Evolutionary conservation across 164 flowering plant species (phyloP), one percentile per base, ranked within the genome.

Genomic region (Annona cherimola): DNA sequence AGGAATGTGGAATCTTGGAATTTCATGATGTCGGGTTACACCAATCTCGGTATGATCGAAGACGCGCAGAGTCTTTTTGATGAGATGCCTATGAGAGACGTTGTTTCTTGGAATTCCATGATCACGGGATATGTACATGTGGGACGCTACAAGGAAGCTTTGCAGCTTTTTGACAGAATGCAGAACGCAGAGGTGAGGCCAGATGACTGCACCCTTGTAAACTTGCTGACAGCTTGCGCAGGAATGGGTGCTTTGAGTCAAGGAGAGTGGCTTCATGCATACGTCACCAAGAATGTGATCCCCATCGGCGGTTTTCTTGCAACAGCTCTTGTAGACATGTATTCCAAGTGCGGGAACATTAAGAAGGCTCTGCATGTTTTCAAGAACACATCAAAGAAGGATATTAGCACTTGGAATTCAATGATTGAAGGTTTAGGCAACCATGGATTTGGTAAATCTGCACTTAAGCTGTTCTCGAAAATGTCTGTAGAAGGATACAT

Each of bases 381-480:
- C 67, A 71, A 14, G 46, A 69, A 69, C 41, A 73, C 85, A 78
- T n/a, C 72, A 1, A 55, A 60, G 16, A 76, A 68, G 57, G 89
- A 87, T 70, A 67, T 74, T 12, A 80, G 74, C 20, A 78, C 72
- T 39, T 85, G 90, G 89, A 86, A 85, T 76, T 73, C 76, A 5
- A 83, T 87, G 86, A 84, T 87, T 46, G 84, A 83, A 46, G 74
- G 85, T 44, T 80, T 81, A 70, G 86, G 86, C 42, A 50, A 75
- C 73, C 88, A 87, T 76, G 90, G 90, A 40, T 81, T 74, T 73
- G 90, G 87, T 18, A 71, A 81, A 42, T 78, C 83, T 54, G 73
- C 89, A 45, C 67, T 87, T 73, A 16, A 57, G 46, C 71, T 83
- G 40, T 85, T 83, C 72, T 69, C 79, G 66, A 74, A 83, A 60